These are phyloP conservation scores for Serendipita vermifera DNA, from an alignment of 768 basidiomycete species.

Conservation along the genomic window DNA sequence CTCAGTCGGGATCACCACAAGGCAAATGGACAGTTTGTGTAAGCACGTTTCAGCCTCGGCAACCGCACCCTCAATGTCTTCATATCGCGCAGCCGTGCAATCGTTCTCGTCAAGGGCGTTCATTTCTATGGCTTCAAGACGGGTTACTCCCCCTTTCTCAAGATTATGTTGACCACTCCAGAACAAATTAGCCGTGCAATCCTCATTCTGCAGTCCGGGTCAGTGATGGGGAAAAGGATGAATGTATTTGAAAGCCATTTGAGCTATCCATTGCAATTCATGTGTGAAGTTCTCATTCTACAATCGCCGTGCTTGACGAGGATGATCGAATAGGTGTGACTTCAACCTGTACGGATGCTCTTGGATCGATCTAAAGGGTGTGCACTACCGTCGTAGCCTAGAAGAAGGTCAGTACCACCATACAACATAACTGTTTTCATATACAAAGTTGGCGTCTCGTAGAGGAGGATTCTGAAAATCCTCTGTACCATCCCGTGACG, in stretches of 20 bases:
- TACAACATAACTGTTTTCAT: too few relatives aligned
- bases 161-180: conserved; percentile 67
- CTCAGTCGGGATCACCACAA: conserved; percentile 58
- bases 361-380: conserved; percentile 55
- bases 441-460: too few relatives aligned
- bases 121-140: conserved; percentile 92
- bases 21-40: conserved; percentile 45
- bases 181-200: conserved; percentile 50
- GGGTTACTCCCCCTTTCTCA: conserved; percentile 76
- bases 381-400: conserved; percentile 46
- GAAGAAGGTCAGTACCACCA: conserved; percentile 17
- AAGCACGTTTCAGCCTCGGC: too few relatives aligned
- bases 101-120: conserved; percentile 83
- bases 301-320: neutral
- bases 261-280: conserved; percentile 76
- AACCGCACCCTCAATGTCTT: conserved; percentile 17
- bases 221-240: conserved; percentile 68
- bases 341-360: conserved; percentile 92
- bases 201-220: conserved; percentile 68
- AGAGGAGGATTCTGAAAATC: too few relatives aligned
- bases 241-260: conserved; percentile 82
- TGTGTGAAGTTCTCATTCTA: conserved; percentile 32
- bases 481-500: conserved; percentile 19
- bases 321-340: conserved; percentile 32
- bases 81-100: conserved; percentile 45